phyloP scores from a whole-genome alignment of 2,329 filamentous ascomycete species.

The Eutypa lata region DNA sequence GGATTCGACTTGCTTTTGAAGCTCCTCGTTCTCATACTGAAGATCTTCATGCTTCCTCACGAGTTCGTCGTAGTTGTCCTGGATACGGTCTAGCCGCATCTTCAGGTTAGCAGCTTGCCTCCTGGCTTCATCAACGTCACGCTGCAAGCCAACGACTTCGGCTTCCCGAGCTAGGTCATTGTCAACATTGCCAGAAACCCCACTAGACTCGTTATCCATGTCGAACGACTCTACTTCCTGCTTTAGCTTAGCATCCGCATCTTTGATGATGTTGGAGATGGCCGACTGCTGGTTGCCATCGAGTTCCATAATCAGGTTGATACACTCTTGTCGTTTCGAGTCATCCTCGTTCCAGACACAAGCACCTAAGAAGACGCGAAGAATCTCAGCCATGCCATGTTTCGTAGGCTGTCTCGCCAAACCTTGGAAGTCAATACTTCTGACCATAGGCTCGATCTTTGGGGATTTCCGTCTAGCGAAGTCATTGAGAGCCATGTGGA shows the following conservation, averaged over 20 bases:
- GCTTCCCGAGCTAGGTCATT: slow-evolving; percentile 56
- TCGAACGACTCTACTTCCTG: slow-evolving; percentile 36
- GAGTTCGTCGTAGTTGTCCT: slow-evolving; percentile 60
- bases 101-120: slow-evolving; percentile 58
- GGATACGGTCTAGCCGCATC: slow-evolving; percentile 57
- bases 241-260: slow-evolving; percentile 23
- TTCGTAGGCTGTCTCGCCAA: slow-evolving; percentile 55
- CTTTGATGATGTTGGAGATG: slow-evolving; percentile 18
- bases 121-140: slow-evolving; percentile 50
- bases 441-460: slow-evolving; percentile 50
- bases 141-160: slow-evolving; percentile 47
- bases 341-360: slow-evolving; percentile 54
- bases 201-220: slow-evolving; percentile 5
- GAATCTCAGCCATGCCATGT: slow-evolving; percentile 48
- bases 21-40: slow-evolving; percentile 57
- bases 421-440: slow-evolving; percentile 53
- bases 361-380: slow-evolving; percentile 63
- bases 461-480: slow-evolving; percentile 53
- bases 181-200: slow-evolving; percentile 37
- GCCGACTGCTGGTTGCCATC: slow-evolving; percentile 34
- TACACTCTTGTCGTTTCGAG: slow-evolving; percentile 48
- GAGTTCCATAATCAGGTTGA: slow-evolving; percentile 40
- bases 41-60: slow-evolving; percentile 52
- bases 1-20: slow-evolving; percentile 52
- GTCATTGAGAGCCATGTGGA: slow-evolving; percentile 52